Conservation (phyloP, 1,284 basidiomycete species). For the Heterobasidion parviporum region DNA sequence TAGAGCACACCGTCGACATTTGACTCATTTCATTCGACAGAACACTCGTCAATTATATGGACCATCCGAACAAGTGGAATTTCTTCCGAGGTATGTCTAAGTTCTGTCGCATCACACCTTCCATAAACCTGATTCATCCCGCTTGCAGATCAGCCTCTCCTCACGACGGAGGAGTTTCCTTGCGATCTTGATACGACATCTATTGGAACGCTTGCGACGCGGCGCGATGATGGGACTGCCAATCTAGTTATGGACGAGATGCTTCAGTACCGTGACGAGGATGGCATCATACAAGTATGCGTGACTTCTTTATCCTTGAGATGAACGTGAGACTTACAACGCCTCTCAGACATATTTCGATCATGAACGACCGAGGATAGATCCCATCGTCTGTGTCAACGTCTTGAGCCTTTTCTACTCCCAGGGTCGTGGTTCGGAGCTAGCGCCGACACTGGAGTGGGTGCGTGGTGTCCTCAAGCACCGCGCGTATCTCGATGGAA, state of each 20-base stretch:
- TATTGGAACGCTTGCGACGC: constrained; percentile 33
- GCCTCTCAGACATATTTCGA: constrained; percentile 43
- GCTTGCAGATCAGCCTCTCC: constrained; percentile 26
- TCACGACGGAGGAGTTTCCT: constrained; percentile 37
- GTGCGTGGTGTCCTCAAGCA: constrained; percentile 38
- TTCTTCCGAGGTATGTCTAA: constrained; percentile 37
- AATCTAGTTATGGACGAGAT: constrained; percentile 46
- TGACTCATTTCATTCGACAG: constrained; percentile 13
- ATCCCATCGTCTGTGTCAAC: constrained; percentile 48
- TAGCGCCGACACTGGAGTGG: constrained; percentile 41
- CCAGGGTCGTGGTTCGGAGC: constrained; percentile 37
- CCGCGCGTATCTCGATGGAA: constrained; percentile 46
- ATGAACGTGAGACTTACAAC: not conserved
- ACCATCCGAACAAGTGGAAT: constrained; percentile 40
- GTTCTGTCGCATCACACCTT: not conserved
- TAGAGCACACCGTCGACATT: no score
- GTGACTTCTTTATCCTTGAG: no score
- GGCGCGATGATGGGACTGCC: constrained; percentile 24
- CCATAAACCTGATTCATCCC: not conserved
- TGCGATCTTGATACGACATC: constrained; percentile 48
- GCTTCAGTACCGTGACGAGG: constrained; percentile 36
- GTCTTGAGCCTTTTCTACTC: constrained; percentile 41
- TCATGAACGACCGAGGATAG: constrained; percentile 38
- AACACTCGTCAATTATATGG: constrained; percentile 30
- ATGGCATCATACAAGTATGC: constrained; percentile 40